Evolutionary conservation across 805 yeast genomes (phyloP), one percentile per base, ranked within the genome.

Genomic region (Starmerella vaccinii): DNA sequence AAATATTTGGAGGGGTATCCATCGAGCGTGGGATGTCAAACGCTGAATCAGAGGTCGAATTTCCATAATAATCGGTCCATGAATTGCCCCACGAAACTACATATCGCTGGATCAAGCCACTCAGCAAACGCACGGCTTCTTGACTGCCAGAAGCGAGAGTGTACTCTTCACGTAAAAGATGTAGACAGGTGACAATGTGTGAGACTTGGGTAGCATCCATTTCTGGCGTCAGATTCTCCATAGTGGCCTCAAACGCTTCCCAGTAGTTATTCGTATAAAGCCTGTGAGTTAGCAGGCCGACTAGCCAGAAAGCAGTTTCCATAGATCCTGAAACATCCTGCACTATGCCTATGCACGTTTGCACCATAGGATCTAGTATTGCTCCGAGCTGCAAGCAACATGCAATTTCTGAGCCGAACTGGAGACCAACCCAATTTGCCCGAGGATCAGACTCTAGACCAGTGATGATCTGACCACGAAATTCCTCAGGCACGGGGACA

Each of bases 81-180:
- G 81, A 76, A 95, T 95, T 84, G 5, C 84, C 80, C 77, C 82
- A 76, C 80, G 85, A 77, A 12, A 15, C 13, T 1, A 70, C 57
- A 0, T 82, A 73, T 13, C 84, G 61, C 56, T 81, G 82, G 0
- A 88, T 63, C 21, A 88, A 63, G 0, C 67, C 23, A 0, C 82
- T 78, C 26, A 89, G 58, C 29, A 65, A 65, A 3, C 67, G 57
- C 12, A 72, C 66, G 8, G 68, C 63, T 0, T 58, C 49, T 3
- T 60, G 49, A 5, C 73, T 68, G 23, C 78, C 65, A 1, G 76
- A 65, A 58, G 83, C 79, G 27, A 90, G 68, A 47, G 75, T 73
- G 42, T 74, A 64, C 53, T 90, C 97, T 63, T 90, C 97, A 49
- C 88, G 69, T 2, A 86, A 67, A 34, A 88, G 61, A 66, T 89